Evolutionary conservation across 176 grass and related monocot genomes (phyloP), one percentile per base, ranked within the genome.

Genomic region (Alloteropsis semialata): DNA sequence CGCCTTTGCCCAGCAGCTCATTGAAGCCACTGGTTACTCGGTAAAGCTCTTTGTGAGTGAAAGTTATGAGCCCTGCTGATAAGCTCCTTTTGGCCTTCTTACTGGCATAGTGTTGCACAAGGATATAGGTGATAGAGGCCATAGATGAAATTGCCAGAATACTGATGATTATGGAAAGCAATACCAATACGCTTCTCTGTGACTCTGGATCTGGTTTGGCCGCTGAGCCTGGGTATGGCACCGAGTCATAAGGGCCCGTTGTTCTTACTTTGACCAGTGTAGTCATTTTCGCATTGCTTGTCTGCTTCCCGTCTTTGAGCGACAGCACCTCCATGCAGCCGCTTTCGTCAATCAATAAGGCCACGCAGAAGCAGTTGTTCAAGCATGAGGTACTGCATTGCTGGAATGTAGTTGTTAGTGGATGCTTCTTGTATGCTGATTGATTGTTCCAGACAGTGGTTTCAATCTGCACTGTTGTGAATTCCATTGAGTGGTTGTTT

Each of bases 21-120:
- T 8, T 3, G n/a, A 87, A 87, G 50, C 71, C 78, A 19, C 76
- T 51, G 22, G 85, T 87, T n/a, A 62, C 78, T 9, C 4, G 2
- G 1, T 69, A 6, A 3, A 85, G 83, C 64, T 85, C 74, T 29
- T 78, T 78, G 18, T 51, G 11, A 15, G 46, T 85, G 63, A 36
- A 36, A 36, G 3, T 36, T 36, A 2, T 36, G 3, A 36, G 34
- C 2, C 34, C 34, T 36, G 34, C 2, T 36, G 5, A 5, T 36
- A 36, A 5, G 34, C 34, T 36, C 34, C 34, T 36, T 36, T 5
- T 36, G 34, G 34, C 34, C 34, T 36, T 36, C 34, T 36, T 36
- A 36, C 5, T 36, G 34, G 5, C 5, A 5, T 5, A 36, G 34
- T 36, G 5, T 36, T 36, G 34, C 2, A 2, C 3, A 3, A 36